Evolutionary conservation across 2,329 filamentous ascomycete species (phyloP).

Genomic region (Fusarium neocosmosporiellum): DNA sequence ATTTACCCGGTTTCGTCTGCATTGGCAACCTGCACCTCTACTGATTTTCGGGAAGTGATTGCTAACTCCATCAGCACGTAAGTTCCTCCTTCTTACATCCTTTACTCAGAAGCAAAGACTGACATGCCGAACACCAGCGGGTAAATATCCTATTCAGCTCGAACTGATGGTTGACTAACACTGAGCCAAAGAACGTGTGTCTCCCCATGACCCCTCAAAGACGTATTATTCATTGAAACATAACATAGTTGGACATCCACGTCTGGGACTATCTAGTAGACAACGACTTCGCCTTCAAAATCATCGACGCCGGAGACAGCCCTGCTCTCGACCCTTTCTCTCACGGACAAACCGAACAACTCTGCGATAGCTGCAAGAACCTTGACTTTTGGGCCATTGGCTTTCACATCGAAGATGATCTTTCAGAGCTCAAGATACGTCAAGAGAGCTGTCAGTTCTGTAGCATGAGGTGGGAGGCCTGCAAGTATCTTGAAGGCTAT

Average conservation of each 20-base stretch:
- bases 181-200: background rate
- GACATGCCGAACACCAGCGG: background rate
- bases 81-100: background rate
- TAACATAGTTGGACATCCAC: slow-evolving; percentile 3
- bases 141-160: background rate
- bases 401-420: background rate
- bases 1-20: background rate
- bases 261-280: slow-evolving; percentile 6
- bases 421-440: background rate
- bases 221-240: background rate
- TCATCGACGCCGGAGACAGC: background rate
- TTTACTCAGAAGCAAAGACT: background rate
- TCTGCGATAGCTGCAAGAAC: background rate
- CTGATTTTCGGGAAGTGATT: background rate
- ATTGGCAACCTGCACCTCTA: no score
- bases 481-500: slow-evolving; percentile 4
- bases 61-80: background rate
- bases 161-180: background rate
- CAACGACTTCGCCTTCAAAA: slow-evolving; percentile 2
- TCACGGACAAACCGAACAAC: background rate
- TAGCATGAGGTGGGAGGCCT: slow-evolving; percentile 12
- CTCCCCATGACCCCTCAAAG: background rate
- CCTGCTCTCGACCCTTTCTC: background rate
- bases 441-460: slow-evolving; percentile 7
- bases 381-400: background rate